Evolutionary conservation across 768 basidiomycete species (phyloP).

Genomic region (Candolleomyces eurysporus): DNA sequence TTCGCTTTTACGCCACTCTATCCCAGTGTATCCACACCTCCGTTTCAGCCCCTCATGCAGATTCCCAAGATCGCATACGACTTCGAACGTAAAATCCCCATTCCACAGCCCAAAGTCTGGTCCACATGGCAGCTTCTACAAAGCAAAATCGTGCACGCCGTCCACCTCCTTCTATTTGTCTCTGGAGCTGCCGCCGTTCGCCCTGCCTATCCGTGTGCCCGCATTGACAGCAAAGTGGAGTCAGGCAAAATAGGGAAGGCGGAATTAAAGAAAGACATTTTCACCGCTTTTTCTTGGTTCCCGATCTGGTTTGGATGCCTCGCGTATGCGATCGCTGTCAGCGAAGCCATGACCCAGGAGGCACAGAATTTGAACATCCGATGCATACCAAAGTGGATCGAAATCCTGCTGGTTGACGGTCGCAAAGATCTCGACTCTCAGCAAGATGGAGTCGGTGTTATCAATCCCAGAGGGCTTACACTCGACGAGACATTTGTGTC

Average conservation of each 20-base stretch:
- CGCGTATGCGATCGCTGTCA: background rate
- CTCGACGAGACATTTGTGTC: background rate
- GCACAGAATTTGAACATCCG: background rate
- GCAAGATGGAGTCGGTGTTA: background rate
- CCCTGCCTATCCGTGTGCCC: background rate
- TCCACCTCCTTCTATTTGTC: background rate
- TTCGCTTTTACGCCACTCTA: background rate
- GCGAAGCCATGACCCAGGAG: background rate
- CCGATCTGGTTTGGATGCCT: constrained; percentile 1
- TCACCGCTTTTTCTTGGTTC: background rate
- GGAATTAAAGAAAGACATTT: background rate
- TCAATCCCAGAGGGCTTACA: background rate
- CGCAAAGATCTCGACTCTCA: too few species aligned
- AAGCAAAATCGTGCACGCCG: background rate
- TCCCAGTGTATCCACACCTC: background rate
- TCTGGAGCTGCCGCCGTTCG: background rate
- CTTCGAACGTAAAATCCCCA: background rate
- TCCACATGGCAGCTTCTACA: background rate
- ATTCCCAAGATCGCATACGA: background rate
- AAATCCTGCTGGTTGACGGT: background rate
- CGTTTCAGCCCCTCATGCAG: background rate
- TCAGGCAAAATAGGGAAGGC: background rate
- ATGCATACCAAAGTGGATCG: background rate
- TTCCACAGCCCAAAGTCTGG: background rate
- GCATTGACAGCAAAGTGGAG: background rate